Base-by-base conservation (phyloP, 1,284 basidiomycete species). In the Apiotrichum montevideense region DNA sequence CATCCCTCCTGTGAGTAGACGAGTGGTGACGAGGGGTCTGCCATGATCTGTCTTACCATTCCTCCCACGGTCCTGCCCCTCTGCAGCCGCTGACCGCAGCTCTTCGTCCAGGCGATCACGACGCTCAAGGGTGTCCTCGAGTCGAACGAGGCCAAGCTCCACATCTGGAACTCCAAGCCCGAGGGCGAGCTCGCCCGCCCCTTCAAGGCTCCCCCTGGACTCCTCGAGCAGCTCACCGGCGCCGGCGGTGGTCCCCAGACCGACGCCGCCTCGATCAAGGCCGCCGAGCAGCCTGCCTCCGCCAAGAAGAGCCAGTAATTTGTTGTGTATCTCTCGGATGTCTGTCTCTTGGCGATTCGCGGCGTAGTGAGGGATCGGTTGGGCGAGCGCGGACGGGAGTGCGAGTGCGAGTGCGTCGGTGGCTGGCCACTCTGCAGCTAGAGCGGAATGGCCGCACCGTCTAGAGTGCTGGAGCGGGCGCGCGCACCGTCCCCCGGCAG, bases 261-360 rank as follows among this genome's bases (percentile, higher is more conserved):
- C 11, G 90, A 94, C 76, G 86, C 85, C 59, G 91, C 90, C 11
- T 81, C 87, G 51, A 87, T 93, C 71, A 84, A 89, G 64, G 87
- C 87, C 68, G 91, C 90, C 40, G 91, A 95, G 79, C 91, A 92
- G 80, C 73, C 76, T 42, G 29, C 29, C 29, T 2, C 29, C 29
- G 82, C 83, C 56, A 77, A 80, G 51, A 89, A 90, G 81, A 34
- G 57, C 43, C 62, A 69, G 56, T 69, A 69, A 57, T 42, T 9
- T 42, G 10, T 42, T 42, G 6, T 42, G 13, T 42, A 7, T 15
- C 11, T 42, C 41, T 42, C 41, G 37, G 37, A 8, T 39, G 37
- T 39, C 37, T 39, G 37, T 8, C 13, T 39, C 37, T 13, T 39
- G 37, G 37, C 37, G 37, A 13, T 13, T 8, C 8, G 13, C 13